A percentile compares a stretch with the other conserved stretches of the same genome.
Evolutionary conservation across 495 filamentous ascomycete species (phyloP).

Genomic region (Haplographium delicatum): DNA sequence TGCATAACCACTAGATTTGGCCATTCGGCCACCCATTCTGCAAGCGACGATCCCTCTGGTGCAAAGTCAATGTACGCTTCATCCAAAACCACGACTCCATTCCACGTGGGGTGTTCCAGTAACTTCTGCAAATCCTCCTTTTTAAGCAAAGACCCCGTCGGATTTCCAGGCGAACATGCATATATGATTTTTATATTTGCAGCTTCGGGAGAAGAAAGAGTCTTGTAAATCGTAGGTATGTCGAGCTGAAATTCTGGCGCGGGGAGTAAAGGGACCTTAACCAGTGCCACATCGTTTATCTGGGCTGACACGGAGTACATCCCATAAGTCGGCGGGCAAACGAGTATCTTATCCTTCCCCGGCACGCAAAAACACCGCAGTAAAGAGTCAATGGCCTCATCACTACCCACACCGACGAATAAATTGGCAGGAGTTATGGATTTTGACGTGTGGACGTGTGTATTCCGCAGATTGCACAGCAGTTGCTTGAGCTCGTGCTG

Average conservation of each 20-base stretch:
- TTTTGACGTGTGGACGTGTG: slow-evolving; percentile 69
- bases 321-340: slow-evolving; percentile 94
- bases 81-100: slow-evolving; percentile 88
- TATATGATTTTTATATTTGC: slow-evolving; percentile 81
- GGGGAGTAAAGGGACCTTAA: slow-evolving; percentile 69
- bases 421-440: slow-evolving; percentile 75
- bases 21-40: slow-evolving; percentile 89
- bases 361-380: slow-evolving; percentile 89
- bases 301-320: slow-evolving; percentile 95
- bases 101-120: slow-evolving; percentile 87
- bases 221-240: slow-evolving; percentile 57
- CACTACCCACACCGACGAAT: slow-evolving; percentile 91
- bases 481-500: slow-evolving; percentile 78
- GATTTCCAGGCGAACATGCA: slow-evolving; percentile 91
- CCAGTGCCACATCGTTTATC: slow-evolving; percentile 83
- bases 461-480: slow-evolving; percentile 84
- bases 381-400: slow-evolving; percentile 93
- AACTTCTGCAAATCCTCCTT: slow-evolving; percentile 71
- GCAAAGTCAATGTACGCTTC: slow-evolving; percentile 98
- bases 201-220: slow-evolving; percentile 47
- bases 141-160: slow-evolving; percentile 70
- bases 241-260: slow-evolving; percentile 64
- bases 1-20: slow-evolving; percentile 99
- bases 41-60: slow-evolving; percentile 68
- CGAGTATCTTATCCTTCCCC: slow-evolving; percentile 81